phyloP scores from a whole-genome alignment of 2,329 filamentous ascomycete species.

The Microdochium nivale region DNA sequence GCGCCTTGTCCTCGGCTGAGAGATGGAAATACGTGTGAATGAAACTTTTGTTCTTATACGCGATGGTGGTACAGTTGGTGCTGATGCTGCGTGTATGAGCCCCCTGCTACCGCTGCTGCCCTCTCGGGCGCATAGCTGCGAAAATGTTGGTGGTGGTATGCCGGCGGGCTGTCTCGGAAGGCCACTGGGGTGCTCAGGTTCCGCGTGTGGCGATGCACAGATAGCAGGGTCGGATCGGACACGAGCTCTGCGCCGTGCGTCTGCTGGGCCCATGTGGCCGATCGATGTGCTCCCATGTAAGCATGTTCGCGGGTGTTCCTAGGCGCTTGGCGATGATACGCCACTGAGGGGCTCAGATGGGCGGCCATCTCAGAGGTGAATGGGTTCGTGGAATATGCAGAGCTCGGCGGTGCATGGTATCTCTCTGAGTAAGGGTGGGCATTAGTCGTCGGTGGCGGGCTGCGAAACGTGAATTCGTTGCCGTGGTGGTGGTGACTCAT shows the following conservation, averaged over 20 bases:
- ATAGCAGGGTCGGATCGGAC: not conserved
- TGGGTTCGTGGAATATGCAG: not conserved
- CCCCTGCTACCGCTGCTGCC: too few species aligned
- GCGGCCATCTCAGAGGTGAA: not conserved
- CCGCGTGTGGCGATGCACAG: not conserved
- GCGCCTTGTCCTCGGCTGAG: too few species aligned
- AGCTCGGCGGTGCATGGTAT: not conserved
- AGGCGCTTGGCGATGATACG: not conserved
- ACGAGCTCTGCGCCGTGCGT: not conserved
- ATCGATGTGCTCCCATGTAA: not conserved
- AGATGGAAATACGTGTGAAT: too few species aligned
- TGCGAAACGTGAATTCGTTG: not conserved
- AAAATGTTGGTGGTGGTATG: too few species aligned
- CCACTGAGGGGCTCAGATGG: not conserved
- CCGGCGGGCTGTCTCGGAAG: not conserved
- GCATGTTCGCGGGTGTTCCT: not conserved
- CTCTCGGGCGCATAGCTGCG: too few species aligned
- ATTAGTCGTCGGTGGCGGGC: not conserved
- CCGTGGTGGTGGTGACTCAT: not conserved
- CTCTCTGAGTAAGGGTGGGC: not conserved
- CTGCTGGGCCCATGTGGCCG: not conserved
- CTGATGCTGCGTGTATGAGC: too few species aligned
- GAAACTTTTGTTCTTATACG: too few species aligned
- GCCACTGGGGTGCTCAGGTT: not conserved
- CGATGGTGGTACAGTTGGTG: too few species aligned